phyloP scores from a whole-genome alignment of 1,139 yeast genomes.

The Pichiaceae sp. region DNA sequence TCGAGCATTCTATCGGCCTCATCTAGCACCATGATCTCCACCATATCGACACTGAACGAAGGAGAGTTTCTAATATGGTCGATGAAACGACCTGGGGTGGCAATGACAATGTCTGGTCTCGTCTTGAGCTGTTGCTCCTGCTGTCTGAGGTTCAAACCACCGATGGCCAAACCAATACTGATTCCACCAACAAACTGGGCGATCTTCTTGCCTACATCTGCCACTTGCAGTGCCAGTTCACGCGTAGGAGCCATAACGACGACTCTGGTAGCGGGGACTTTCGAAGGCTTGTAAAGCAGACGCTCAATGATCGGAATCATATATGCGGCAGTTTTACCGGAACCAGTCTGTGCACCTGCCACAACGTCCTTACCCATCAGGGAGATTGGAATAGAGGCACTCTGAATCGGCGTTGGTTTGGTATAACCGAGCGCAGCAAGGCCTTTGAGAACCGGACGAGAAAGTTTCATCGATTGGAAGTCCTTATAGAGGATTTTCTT shows the following conservation, averaged over 20 bases:
- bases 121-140: conserved; percentile 90
- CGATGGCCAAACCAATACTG: conserved; percentile 88
- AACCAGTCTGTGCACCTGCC: conserved; percentile 99
- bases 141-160: conserved; percentile 90
- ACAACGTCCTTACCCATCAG: conserved; percentile 86
- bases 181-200: conserved; percentile 70
- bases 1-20: conserved; percentile 99
- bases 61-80: conserved; percentile 96
- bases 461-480: conserved; percentile 71
- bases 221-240: conserved; percentile 93
- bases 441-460: conserved; percentile 86
- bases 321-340: conserved; percentile 98
- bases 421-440: conserved; percentile 72
- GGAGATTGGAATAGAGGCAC: conserved; percentile 90
- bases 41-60: conserved; percentile 80
- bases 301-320: conserved; percentile 94
- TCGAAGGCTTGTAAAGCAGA: conserved; percentile 78
- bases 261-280: conserved; percentile 81
- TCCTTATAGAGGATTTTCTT: conserved; percentile 43
- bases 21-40: conserved; percentile 88
- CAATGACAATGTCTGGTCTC: conserved; percentile 93
- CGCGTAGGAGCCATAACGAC: conserved; percentile 91
- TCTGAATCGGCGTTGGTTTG: conserved; percentile 88
- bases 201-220: conserved; percentile 84
- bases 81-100: conserved; percentile 94